Evolutionary conservation across 192 early-diverging fungal species (phyloP), one percentile per base, ranked within the genome.

Genomic region (Podila horticola): DNA sequence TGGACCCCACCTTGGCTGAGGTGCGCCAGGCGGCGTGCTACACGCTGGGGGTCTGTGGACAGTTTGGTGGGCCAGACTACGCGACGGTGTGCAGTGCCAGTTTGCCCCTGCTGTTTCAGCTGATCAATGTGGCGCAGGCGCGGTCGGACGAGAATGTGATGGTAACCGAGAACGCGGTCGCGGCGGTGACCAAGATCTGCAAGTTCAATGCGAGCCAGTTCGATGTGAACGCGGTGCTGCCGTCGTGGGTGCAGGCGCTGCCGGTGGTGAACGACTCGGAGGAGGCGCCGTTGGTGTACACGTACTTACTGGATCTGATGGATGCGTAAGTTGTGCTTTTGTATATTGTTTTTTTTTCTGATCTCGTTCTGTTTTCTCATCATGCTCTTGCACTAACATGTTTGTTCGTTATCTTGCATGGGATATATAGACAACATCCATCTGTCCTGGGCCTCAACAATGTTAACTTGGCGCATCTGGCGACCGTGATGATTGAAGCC

Each of bases 1-100:
- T 83, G 26, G 89, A 90, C 52, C 34, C 74, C 52, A 72, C 85
- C 59, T n/a, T 55, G 24, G 70, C 87, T 0, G 95, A 98, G 66
- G 90, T 99, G 48, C 92, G 96, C 13, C 98, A 99, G 89, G 93
- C 96, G 9, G 93, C 97, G 13, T 93, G 95, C 19, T 99, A 97
- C 84, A 97, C 96, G 71, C 83, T 98, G 24, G 97, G 97, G 38
- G 87, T 97, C n/a, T 92, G 92, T 70, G 98, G 93, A 38, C 88
- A 95, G 82, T 94, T 90, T 71, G 97, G 97, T 64, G 97, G 97
- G 20, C 86, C 91, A 7, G 86, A 89, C 38, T 98, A 95, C 76
- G 89, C 91, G 7, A 92, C 91, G 51, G 91, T 90, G 45, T 91
- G 92, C 50, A 76, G 76, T 58, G 89, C 90, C 20, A 93, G 94